Base-by-base conservation (phyloP, 2,329 filamentous ascomycete species). In the Macrophomina phaseolina region DNA sequence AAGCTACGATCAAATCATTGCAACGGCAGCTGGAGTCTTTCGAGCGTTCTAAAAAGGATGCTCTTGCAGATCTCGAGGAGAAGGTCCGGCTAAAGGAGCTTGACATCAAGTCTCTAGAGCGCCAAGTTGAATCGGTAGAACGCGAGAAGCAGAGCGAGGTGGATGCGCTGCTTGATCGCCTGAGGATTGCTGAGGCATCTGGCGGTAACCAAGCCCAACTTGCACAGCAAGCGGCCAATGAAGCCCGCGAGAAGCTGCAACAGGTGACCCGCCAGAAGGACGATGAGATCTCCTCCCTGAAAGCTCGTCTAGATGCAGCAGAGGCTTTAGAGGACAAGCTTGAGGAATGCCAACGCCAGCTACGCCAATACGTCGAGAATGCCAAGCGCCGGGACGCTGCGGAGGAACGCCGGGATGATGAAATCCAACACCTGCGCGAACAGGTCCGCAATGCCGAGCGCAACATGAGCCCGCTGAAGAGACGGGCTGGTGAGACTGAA, bases 121-220 rank as follows among this genome's bases (percentile, higher is more conserved):
- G 77, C 16, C 73, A 75, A 51, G 71, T 78, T 48, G 71, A 78
- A 38, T 69, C 74, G 6, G 60, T 72, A 7, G 70, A 75, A 28
- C 70, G 49, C 36, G 76, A 78, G 40, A 78, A 79, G 36, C 73
- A 80, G 46, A 76, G 76, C 7, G 80, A 82, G 67, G 66, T 82
- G 5, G 79, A 81, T 38, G 74, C 78, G 11, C 68, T 83, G 9
- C 76, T 75, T 42, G 75, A 77, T 51, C 77, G 80, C 46, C 69
- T 83, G 23, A 73, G 78, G 60, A 73, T 80, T 38, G 77, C 77
- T 5, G 78, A 80, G 66, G 77, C 77, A 0, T 74, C 79, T 55
- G 77, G 78, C 14, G 78, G 80, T 62, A 78, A 78, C 56, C 77
- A 79, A 65, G 74, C 75, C 1, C 77, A 79, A 66, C 74, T 79